Conservation (phyloP, 768 basidiomycete genomes). For the Suillus spraguei region DNA sequence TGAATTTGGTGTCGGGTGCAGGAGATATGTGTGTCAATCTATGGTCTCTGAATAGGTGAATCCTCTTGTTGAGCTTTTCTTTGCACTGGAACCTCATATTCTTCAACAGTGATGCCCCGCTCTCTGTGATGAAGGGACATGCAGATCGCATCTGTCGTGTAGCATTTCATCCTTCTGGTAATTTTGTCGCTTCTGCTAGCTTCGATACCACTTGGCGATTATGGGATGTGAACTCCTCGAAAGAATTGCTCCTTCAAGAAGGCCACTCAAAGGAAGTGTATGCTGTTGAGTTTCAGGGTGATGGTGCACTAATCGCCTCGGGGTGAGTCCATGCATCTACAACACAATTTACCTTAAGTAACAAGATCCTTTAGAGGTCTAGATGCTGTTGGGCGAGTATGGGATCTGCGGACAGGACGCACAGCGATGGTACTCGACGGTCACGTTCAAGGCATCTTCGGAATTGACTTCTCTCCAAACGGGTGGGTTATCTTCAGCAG, state of each 20-base stretch:
- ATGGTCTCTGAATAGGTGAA: conserved; percentile 86
- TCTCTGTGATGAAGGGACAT: conserved; percentile 89
- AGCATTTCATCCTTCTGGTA: conserved; percentile 94
- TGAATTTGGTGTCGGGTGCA: conserved; percentile 90
- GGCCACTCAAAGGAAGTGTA: conserved; percentile 98
- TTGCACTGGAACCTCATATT: conserved; percentile 7
- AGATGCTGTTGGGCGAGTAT: conserved; percentile 95
- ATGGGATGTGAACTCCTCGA: conserved; percentile 87
- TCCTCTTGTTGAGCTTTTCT: not conserved
- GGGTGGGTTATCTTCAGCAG: conserved; percentile 57
- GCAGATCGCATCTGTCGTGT: conserved; percentile 90
- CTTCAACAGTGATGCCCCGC: conserved; percentile 69
- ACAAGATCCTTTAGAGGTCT: conserved; percentile 63
- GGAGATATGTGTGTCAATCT: conserved; percentile 85
- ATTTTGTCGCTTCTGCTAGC: conserved; percentile 91
- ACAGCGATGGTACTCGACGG: conserved; percentile 99
- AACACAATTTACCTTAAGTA: not conserved
- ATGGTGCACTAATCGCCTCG: conserved; percentile 90
- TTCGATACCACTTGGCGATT: conserved; percentile 98
- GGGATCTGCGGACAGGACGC: conserved; percentile 94
- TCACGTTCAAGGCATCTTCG: conserved; percentile 90
- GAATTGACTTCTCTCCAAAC: conserved; percentile 93
- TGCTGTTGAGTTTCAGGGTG: conserved; percentile 92
- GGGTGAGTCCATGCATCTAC: conserved; percentile 57
- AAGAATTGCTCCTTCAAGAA: conserved; percentile 89